These are phyloP conservation scores for Xylariaceae sp. DNA, from an alignment of 2,329 filamentous ascomycete genomes.

Conservation along the genomic window DNA sequence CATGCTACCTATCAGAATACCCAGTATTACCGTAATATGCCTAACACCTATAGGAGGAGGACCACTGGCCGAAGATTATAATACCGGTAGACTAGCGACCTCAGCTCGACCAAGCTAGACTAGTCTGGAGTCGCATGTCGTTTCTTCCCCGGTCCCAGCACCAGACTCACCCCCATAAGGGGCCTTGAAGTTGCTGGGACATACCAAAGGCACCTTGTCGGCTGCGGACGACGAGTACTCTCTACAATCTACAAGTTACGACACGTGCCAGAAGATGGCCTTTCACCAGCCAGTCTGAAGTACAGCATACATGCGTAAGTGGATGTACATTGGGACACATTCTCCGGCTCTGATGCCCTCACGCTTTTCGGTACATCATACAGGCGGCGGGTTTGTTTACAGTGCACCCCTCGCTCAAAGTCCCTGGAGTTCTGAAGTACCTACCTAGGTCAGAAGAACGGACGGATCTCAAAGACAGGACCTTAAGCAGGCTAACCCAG, in stretches of 20 bases:
- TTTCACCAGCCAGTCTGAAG: constrained; percentile 9
- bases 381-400: neutral
- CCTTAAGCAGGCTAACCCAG: constrained; percentile 13
- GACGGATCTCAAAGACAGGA: constrained; percentile 3
- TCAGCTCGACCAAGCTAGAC: constrained; percentile 32
- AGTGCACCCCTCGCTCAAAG: constrained; percentile 1
- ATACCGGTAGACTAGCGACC: constrained; percentile 20
- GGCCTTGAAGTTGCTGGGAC: constrained; percentile 24
- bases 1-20: constrained; percentile 11
- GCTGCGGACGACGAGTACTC: constrained; percentile 22
- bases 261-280: constrained; percentile 19
- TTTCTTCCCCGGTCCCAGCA: constrained; percentile 21
- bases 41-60: constrained; percentile 14
- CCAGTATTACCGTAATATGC: constrained; percentile 11
- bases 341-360: constrained; percentile 2
- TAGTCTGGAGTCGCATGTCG: constrained; percentile 26
- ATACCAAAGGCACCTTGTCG: constrained; percentile 22
- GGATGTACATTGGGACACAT: constrained; percentile 1
- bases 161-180: constrained; percentile 27
- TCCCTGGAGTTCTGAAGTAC: neutral
- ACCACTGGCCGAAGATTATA: constrained; percentile 7
- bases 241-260: constrained; percentile 22
- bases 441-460: constrained; percentile 13
- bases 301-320: constrained; percentile 7
- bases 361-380: constrained; percentile 6